Evolutionary conservation across 1,284 basidiomycete species (phyloP).

Genomic region (Apiotrichum gracile): DNA sequence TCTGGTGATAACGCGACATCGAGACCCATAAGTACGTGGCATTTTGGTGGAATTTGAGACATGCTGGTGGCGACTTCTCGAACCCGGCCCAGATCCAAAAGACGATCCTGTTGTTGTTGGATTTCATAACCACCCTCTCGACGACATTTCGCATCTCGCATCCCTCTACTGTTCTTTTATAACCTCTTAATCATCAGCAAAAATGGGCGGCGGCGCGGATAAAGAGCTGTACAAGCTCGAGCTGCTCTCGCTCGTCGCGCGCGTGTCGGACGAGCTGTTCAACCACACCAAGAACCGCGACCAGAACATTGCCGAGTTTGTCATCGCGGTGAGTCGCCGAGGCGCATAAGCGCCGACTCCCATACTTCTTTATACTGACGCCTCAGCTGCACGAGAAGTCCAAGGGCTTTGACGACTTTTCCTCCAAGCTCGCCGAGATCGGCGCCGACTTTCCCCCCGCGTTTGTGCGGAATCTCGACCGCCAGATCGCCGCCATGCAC

Average conservation of each 20-base stretch:
- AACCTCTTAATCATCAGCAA: not conserved
- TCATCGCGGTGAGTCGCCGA: slow-evolving; percentile 57
- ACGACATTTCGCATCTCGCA: not conserved
- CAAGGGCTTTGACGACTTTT: slow-evolving; percentile 63
- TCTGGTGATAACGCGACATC: too few species aligned
- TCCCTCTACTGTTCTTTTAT: not conserved
- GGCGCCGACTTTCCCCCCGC: slow-evolving; percentile 85
- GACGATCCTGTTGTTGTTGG: too few species aligned
- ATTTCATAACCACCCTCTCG: not conserved
- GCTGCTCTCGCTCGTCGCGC: slow-evolving; percentile 77
- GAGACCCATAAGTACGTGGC: slow-evolving; percentile 8
- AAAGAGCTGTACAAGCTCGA: slow-evolving; percentile 86
- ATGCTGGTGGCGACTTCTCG: too few species aligned
- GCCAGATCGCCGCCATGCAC: slow-evolving; percentile 88
- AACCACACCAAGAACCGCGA: slow-evolving; percentile 75
- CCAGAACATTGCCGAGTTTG: slow-evolving; percentile 90
- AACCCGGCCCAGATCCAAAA: too few species aligned
- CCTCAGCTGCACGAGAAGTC: slow-evolving; percentile 68
- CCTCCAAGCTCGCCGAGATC: slow-evolving; percentile 68
- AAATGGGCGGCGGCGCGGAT: slow-evolving; percentile 52
- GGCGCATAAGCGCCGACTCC: not conserved
- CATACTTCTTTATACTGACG: not conserved
- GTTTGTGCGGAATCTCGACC: slow-evolving; percentile 86
- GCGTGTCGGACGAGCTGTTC: slow-evolving; percentile 83
- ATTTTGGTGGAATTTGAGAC: not conserved